These are phyloP conservation scores for Salix brachista DNA, from an alignment of 345 rosid genomes.

Conservation along the genomic window DNA sequence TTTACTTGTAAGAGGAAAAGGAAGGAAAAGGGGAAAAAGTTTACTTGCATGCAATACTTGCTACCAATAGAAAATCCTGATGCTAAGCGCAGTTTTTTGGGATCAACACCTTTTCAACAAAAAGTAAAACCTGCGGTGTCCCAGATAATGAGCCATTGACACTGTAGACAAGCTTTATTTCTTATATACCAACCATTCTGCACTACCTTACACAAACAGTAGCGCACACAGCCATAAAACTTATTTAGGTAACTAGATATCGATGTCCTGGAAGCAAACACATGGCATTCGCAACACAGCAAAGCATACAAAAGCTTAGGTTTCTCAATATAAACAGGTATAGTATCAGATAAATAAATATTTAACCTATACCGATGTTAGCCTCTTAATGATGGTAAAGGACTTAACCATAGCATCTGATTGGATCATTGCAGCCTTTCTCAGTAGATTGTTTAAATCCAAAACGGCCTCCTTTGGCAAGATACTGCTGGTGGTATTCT, in stretches of 20 bases:
- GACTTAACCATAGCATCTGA: constrained; percentile 79
- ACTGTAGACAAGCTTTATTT: not conserved
- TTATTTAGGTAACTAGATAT: constrained; percentile 6
- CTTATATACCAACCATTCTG: constrained; percentile 1
- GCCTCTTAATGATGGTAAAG: not conserved
- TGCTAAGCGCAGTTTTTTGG: not conserved
- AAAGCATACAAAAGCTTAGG: not conserved
- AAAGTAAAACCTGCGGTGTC: not conserved
- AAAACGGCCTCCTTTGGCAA: constrained; percentile 79
- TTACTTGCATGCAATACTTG: not conserved
- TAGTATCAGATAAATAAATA: not conserved
- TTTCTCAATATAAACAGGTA: not conserved
- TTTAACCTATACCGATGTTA: not conserved
- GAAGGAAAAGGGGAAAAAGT: not conserved
- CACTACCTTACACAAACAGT: constrained; percentile 2
- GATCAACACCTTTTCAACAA: not conserved
- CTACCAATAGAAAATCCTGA: not conserved
- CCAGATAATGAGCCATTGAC: not conserved
- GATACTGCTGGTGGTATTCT: constrained; percentile 90
- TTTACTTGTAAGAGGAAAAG: not conserved
- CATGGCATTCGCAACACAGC: not conserved
- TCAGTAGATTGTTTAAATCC: constrained; percentile 69
- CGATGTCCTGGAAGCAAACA: not conserved
- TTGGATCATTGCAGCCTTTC: constrained; percentile 88
- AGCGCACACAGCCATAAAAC: not conserved